phyloP scores from a whole-genome alignment of 768 basidiomycete species.

The Agrocybe pediades region DNA sequence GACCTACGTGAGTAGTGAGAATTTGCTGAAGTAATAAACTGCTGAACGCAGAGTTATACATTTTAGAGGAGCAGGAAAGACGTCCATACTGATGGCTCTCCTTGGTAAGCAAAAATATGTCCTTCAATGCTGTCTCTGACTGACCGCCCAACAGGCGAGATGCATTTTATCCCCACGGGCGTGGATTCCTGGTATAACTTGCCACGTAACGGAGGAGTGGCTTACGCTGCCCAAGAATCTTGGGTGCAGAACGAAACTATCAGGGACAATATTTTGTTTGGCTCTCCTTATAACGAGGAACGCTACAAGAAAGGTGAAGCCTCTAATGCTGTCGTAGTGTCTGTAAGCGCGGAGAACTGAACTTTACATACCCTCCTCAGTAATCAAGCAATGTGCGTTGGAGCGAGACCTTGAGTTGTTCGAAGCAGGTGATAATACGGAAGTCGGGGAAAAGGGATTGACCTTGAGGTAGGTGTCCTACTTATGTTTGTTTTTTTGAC shows the following conservation, averaged over 20 bases:
- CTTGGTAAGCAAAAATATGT: conserved; percentile 45
- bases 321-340: no score
- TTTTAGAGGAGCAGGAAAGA: conserved; percentile 54
- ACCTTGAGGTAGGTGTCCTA: conserved; percentile 4
- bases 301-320: conserved; percentile 58
- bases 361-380: no score
- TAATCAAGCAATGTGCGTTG: conserved; percentile 65
- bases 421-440: conserved; percentile 6
- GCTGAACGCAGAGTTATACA: background rate
- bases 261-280: conserved; percentile 79
- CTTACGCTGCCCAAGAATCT: conserved; percentile 78
- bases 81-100: conserved; percentile 65
- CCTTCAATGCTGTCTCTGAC: background rate
- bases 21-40: background rate
- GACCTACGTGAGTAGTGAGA: conserved; percentile 41
- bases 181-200: conserved; percentile 64
- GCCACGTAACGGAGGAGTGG: conserved; percentile 63
- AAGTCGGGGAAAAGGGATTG: conserved; percentile 7
- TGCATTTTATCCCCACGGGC: conserved; percentile 54
- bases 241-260: conserved; percentile 83
- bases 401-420: conserved; percentile 2
- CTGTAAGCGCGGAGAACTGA: no score
- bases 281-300: conserved; percentile 68
- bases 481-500: background rate
- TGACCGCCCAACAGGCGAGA: conserved; percentile 41